These are phyloP conservation scores for Stachybotrys elegans DNA, from an alignment of 2,329 filamentous ascomycete genomes.

Conservation along the genomic window DNA sequence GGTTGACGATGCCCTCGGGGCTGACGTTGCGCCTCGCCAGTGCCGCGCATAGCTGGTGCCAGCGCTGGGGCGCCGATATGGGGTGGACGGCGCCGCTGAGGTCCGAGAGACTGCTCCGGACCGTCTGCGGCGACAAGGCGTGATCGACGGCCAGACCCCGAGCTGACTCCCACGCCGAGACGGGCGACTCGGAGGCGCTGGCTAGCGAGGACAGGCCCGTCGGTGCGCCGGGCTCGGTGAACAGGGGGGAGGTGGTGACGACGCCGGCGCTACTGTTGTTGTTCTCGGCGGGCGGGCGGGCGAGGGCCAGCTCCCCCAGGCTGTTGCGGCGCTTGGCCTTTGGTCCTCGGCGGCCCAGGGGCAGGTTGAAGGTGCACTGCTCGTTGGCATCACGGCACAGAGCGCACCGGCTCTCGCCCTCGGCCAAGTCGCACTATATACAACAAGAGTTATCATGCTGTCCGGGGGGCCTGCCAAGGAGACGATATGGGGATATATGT, in stretches of 20 bases:
- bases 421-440: slow-evolving; percentile 22
- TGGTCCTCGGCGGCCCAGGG: slow-evolving; percentile 31
- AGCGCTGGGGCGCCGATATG: slow-evolving; percentile 20
- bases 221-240: background rate
- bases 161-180: slow-evolving; percentile 15
- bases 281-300: slow-evolving; percentile 3
- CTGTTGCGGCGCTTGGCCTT: slow-evolving; percentile 19
- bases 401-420: slow-evolving; percentile 8
- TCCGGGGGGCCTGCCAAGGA: no score
- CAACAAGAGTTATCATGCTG: background rate
- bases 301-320: background rate
- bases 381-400: background rate
- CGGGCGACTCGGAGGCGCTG: slow-evolving; percentile 12
- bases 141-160: slow-evolving; percentile 10
- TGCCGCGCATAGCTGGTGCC: slow-evolving; percentile 18
- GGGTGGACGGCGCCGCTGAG: slow-evolving; percentile 3
- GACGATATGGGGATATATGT: no score
- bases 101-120: slow-evolving; percentile 12
- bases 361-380: slow-evolving; percentile 31
- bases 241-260: background rate
- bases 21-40: slow-evolving; percentile 17
- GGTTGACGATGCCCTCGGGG: slow-evolving; percentile 20
- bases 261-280: background rate
- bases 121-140: slow-evolving; percentile 16
- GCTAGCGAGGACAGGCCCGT: slow-evolving; percentile 8